phyloP scores from a whole-genome alignment of 768 basidiomycete species.

The Hypholoma fasciculare region DNA sequence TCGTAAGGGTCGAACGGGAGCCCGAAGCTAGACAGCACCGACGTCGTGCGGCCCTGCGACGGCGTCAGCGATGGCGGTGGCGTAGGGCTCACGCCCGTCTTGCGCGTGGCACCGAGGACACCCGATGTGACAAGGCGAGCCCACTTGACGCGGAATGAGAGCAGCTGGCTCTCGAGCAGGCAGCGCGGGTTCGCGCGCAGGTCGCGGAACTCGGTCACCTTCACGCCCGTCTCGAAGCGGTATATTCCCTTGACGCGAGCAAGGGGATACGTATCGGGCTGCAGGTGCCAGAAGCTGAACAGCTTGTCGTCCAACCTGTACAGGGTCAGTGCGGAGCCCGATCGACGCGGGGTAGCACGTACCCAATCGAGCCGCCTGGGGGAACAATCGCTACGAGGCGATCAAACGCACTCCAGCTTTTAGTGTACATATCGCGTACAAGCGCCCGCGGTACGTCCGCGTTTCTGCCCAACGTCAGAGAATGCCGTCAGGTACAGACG shows the following conservation, averaged over 20 bases:
- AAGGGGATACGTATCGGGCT: conserved; percentile 73
- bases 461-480: conserved; percentile 47
- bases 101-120: conserved; percentile 51
- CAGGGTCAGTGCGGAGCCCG: conserved; percentile 3
- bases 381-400: conserved; percentile 86
- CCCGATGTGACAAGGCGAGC: conserved; percentile 71
- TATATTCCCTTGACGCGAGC: conserved; percentile 84
- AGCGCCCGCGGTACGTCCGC: conserved; percentile 83
- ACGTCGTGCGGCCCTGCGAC: conserved; percentile 21
- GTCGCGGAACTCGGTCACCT: conserved; percentile 87
- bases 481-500: background rate
- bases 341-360: conserved; percentile 20
- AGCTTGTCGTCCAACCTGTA: conserved; percentile 87
- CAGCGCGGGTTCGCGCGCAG: conserved; percentile 87
- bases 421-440: conserved; percentile 89
- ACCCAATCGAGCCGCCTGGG: conserved; percentile 91
- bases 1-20: conserved; percentile 83
- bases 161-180: conserved; percentile 78
- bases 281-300: conserved; percentile 87
- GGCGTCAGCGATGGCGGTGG: conserved; percentile 28
- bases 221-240: conserved; percentile 86
- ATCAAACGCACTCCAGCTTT: conserved; percentile 92
- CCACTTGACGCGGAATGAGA: conserved; percentile 84
- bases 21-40: conserved; percentile 49
- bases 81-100: conserved; percentile 31